Base-by-base conservation (phyloP, 2,329 filamentous ascomycete species). In the Lomentospora prolificans region DNA sequence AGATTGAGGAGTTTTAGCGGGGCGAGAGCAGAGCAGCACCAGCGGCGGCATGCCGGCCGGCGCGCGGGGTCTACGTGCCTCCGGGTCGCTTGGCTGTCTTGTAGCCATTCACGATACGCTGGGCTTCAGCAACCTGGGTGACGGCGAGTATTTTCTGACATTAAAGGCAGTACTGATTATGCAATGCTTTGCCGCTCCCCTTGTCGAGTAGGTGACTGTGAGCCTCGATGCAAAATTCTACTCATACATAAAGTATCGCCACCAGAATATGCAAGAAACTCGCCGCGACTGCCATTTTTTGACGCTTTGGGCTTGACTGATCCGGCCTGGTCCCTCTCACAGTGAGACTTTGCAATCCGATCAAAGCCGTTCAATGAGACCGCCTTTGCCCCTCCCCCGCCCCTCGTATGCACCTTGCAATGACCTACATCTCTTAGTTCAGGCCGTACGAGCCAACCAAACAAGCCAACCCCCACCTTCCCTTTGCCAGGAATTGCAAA, bases 401-500 rank as follows among this genome's bases (percentile, higher is more conserved):
- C 44, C 22, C 44, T 33, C 17, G 9, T 25, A 48, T 48, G 44
- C 44, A 48, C 44, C 44, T 48, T 22, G 6, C 17, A 22, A 48
- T 48, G 44, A 48, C 44, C 44, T 48, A 48, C 44, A 48, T n/a
- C 44, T 7, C 44, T 19, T 48, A 48, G 44, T 48, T 48, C 14
- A 10, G 24, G 6, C 17, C 24, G 10, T 10, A 22, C 44, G 12
- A 48, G 22, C 44, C 44, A 48, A 48, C 44, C 44, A 48, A 48
- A 48, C 6, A 25, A 12, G 17, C 3, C 22, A 25, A 25, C 4
- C 44, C 44, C 44, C 44, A 17, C 44, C 19, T 22, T 48, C 22
- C 12, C 36, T 17, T 12, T 10, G 44, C 17, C 17, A 48, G 22
- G 22, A 25, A 22, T 33, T 12, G 12, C 7, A 33, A 12, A 33